A percentile compares a stretch with the other conserved stretches of the same genome.
phyloP scores from a whole-genome alignment of 768 basidiomycete species.

The Termitomyces sp. region DNA sequence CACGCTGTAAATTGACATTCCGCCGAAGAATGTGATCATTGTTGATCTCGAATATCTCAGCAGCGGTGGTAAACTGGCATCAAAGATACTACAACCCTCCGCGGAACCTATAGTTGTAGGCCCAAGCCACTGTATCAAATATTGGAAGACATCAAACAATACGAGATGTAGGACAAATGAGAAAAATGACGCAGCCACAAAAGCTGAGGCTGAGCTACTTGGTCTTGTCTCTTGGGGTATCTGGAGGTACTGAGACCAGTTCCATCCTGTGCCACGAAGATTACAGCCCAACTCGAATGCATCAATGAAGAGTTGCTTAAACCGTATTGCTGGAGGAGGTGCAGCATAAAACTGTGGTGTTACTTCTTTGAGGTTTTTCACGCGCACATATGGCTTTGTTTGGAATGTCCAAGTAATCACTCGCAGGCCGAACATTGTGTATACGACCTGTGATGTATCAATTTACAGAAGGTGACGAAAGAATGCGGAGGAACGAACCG shows the following conservation, averaged over 20 bases:
- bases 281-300: conserved; percentile 45
- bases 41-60: conserved; percentile 38
- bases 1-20: conserved; percentile 37
- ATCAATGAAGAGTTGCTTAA: conserved; percentile 24
- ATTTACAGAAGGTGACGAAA: neutral
- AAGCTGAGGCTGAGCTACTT: conserved; percentile 27
- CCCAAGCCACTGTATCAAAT: conserved; percentile 39
- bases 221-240: conserved; percentile 38
- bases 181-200: conserved; percentile 27
- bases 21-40: conserved; percentile 34
- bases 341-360: conserved; percentile 8
- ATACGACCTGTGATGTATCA: conserved; percentile 25
- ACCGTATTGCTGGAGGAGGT: conserved; percentile 4
- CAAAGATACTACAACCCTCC: conserved; percentile 36
- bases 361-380: conserved; percentile 9
- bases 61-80: conserved; percentile 26
- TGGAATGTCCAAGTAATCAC: conserved; percentile 35
- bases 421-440: conserved; percentile 30
- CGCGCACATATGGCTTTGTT: conserved; percentile 25
- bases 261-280: conserved; percentile 57
- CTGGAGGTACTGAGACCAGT: conserved; percentile 43
- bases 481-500: conserved; percentile 25
- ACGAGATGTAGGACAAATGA: conserved; percentile 30
- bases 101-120: conserved; percentile 35
- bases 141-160: conserved; percentile 39